Conservation (phyloP, 1,139 yeast species). For the Candida neerlandica region DNA sequence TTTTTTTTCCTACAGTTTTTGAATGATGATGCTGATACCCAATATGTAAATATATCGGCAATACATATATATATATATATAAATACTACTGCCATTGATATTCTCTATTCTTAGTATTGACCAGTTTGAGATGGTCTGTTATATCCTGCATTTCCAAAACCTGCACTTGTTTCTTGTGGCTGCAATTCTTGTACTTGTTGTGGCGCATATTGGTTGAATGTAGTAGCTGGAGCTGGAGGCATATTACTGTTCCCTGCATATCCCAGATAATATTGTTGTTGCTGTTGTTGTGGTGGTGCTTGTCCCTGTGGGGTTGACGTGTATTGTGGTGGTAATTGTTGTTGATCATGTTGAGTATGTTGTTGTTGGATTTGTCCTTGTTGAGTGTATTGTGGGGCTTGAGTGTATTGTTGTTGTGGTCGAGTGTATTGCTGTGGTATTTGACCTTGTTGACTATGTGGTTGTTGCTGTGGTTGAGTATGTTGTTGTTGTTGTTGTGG, state of each 20-base stretch:
- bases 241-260: background rate
- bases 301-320: constrained; percentile 1
- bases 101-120: background rate
- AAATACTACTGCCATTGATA: background rate
- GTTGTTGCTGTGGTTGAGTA: constrained; percentile 7
- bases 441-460: constrained; percentile 3
- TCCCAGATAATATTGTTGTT: constrained; percentile 4
- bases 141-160: constrained; percentile 37
- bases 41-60: background rate
- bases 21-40: background rate
- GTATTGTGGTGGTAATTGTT: background rate
- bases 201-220: constrained; percentile 9
- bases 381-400: background rate
- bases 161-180: constrained; percentile 40
- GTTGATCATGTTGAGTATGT: constrained; percentile 22
- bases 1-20: background rate
- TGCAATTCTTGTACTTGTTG: constrained; percentile 18
- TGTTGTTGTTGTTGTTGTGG: background rate
- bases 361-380: constrained; percentile 5
- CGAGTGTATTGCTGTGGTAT: background rate
- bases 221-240: constrained; percentile 4
- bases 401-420: constrained; percentile 11
- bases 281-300: constrained; percentile 4
- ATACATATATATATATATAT: background rate
- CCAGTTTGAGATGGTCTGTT: constrained; percentile 2